These are phyloP conservation scores for Choricystis sp. DNA, from an alignment of 139 green algal genomes.

Conservation along the genomic window DNA sequence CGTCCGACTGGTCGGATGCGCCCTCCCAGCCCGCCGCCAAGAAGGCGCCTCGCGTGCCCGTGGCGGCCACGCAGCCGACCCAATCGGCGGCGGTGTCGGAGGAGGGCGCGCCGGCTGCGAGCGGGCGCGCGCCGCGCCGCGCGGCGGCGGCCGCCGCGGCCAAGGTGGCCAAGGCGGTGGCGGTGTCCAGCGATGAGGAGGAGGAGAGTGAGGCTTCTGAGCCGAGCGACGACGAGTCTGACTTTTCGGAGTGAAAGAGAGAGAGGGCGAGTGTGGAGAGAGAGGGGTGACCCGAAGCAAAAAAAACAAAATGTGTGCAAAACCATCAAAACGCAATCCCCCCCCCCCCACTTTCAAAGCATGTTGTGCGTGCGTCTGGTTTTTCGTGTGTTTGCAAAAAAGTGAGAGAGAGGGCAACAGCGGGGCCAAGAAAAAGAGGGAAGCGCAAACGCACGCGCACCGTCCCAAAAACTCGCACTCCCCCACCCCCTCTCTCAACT, in stretches of 20 bases:
- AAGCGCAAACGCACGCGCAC: no score
- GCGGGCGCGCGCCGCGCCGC: not conserved
- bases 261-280: not conserved
- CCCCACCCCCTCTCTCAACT: no score
- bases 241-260: conserved; percentile 3
- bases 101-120: not conserved
- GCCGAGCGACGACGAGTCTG: conserved; percentile 1
- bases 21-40: not conserved
- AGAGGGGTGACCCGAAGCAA: not conserved
- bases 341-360: no score
- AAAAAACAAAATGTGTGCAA: no score
- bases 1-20: conserved; percentile 4
- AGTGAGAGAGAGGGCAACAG: no score
- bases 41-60: conserved; percentile 35
- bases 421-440: no score
- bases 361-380: no score
- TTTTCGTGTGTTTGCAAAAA: no score
- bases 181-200: not conserved
- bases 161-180: not conserved
- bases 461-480: no score
- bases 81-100: not conserved
- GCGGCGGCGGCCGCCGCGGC: conserved; percentile 1
- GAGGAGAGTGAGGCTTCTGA: conserved; percentile 8
- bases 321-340: no score
- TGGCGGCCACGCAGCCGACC: no score